A percentile compares a stretch with the other conserved stretches of the same genome.
These are phyloP conservation scores for Colletotrichum sansevieriae DNA, from an alignment of 2,329 filamentous ascomycete genomes.

Conservation along the genomic window DNA sequence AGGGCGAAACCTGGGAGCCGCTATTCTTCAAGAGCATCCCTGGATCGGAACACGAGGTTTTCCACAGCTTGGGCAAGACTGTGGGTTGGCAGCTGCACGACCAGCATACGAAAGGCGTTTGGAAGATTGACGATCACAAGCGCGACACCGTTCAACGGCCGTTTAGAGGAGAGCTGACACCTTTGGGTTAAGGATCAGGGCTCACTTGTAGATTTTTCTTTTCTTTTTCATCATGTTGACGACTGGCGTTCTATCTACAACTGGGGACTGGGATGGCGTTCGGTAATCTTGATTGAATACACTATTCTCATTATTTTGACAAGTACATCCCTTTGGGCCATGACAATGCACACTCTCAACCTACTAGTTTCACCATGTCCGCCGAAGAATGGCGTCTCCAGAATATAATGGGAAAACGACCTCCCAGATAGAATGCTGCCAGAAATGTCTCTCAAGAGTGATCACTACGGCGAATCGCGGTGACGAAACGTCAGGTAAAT, in stretches of 20 bases:
- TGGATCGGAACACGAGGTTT: conserved; percentile 48
- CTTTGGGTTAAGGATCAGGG: conserved; percentile 43
- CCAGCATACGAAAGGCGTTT: conserved; percentile 55
- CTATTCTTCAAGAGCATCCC: conserved; percentile 50
- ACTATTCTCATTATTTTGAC: not conserved
- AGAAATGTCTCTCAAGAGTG: too few species aligned
- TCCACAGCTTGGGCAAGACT: conserved; percentile 49
- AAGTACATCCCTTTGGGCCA: too few species aligned
- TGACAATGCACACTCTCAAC: too few species aligned
- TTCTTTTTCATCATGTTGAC: not conserved
- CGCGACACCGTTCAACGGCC: conserved; percentile 47
- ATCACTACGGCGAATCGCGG: accelerated
- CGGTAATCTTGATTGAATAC: not conserved
- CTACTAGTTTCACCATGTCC: too few species aligned
- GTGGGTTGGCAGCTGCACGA: conserved; percentile 48
- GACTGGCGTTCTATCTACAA: conserved; percentile 8
- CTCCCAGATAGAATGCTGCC: too few species aligned
- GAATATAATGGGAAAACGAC: too few species aligned
- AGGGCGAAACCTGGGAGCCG: conserved; percentile 57
- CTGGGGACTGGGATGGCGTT: conserved; percentile 1
- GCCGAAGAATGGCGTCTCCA: too few species aligned
- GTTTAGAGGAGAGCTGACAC: conserved; percentile 51
- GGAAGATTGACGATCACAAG: conserved; percentile 49
- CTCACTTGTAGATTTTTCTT: not conserved
- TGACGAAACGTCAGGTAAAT: too few species aligned